Percentiles rank a stretch among this genome's conserved stretches.
phyloP scores from a whole-genome alignment of 805 yeast species.

The Starmerella bombicola region DNA sequence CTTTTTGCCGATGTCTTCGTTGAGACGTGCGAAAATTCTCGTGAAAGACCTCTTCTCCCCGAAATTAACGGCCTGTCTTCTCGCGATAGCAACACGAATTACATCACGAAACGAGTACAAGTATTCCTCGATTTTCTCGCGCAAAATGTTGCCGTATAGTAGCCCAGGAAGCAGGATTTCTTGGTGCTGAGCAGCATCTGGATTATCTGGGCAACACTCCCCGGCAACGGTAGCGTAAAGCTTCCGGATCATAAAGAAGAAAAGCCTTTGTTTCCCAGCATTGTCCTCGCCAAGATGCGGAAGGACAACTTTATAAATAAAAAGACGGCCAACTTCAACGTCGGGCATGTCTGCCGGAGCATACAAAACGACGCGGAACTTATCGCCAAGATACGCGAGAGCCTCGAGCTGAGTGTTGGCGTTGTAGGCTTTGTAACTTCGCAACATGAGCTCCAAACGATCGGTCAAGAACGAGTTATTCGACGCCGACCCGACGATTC shows the following conservation, averaged over 20 bases:
- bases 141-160: constrained; percentile 89
- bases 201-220: constrained; percentile 92
- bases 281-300: constrained; percentile 63
- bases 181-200: constrained; percentile 98
- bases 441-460: constrained; percentile 84
- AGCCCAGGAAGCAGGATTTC: constrained; percentile 92
- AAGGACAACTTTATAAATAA: constrained; percentile 68
- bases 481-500: constrained; percentile 81
- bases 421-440: constrained; percentile 73
- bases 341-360: constrained; percentile 82
- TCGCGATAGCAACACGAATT: constrained; percentile 63
- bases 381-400: constrained; percentile 88
- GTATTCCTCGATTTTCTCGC: constrained; percentile 93
- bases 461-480: constrained; percentile 89
- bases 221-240: constrained; percentile 91
- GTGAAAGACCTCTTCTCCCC: constrained; percentile 71
- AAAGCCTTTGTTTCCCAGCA: constrained; percentile 71
- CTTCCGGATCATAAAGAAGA: constrained; percentile 90
- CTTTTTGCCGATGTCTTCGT: constrained; percentile 90
- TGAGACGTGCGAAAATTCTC: constrained; percentile 62
- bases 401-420: constrained; percentile 74
- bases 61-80: constrained; percentile 72
- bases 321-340: constrained; percentile 79
- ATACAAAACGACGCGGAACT: constrained; percentile 84
- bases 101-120: constrained; percentile 59